Evolutionary conservation across 768 basidiomycete genomes (phyloP).

Genomic region (Floccularia luteovirens): DNA sequence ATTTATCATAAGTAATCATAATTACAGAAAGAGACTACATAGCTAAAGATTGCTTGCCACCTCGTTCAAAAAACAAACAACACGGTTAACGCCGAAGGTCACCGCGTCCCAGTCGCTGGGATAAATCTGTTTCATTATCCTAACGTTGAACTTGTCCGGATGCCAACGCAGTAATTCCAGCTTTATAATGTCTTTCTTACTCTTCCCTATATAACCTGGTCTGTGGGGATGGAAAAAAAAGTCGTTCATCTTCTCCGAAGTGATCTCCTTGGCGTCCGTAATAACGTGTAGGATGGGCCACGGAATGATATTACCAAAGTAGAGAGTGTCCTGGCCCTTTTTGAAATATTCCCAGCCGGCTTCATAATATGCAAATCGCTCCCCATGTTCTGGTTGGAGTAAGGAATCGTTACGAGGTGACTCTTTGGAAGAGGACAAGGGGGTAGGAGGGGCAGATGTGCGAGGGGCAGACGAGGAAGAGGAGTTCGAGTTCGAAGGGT

Average conservation of each 20-base stretch:
- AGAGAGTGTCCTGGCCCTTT: constrained; percentile 6
- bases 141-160: constrained; percentile 42
- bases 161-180: constrained; percentile 47
- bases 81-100: constrained; percentile 24
- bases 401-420: too few relatives aligned
- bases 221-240: constrained; percentile 34
- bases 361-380: constrained; percentile 19
- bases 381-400: constrained; percentile 6
- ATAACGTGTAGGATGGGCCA: constrained; percentile 30
- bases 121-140: constrained; percentile 24
- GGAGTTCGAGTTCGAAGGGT: too few relatives aligned
- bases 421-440: too few relatives aligned
- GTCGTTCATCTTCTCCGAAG: constrained; percentile 18
- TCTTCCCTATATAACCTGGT: constrained; percentile 18
- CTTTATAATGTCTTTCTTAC: constrained; percentile 25
- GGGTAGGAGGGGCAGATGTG: too few relatives aligned
- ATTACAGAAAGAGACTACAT: too few relatives aligned
- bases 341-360: constrained; percentile 28
- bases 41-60: constrained; percentile 14
- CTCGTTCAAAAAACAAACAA: constrained; percentile 32
- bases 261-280: constrained; percentile 21
- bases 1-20: too few relatives aligned
- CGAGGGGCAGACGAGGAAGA: too few relatives aligned
- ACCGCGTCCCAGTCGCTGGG: constrained; percentile 22
- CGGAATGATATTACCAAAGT: constrained; percentile 27